A percentile compares a stretch with the other conserved stretches of the same genome.
These are phyloP conservation scores for Cladorrhinum sp. DNA, from an alignment of 2,329 filamentous ascomycete species.

Conservation along the genomic window DNA sequence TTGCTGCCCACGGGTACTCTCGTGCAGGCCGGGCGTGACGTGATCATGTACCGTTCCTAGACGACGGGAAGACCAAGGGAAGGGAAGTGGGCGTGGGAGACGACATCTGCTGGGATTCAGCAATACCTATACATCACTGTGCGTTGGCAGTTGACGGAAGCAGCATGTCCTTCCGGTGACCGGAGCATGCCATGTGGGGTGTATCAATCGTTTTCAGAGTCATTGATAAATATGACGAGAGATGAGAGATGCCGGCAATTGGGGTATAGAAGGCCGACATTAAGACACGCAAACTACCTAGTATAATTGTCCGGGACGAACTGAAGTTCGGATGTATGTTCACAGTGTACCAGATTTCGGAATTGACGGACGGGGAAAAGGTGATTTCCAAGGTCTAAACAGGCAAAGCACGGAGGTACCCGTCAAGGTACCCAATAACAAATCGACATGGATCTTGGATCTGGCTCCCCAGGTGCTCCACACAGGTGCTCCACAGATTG, in stretches of 20 bases:
- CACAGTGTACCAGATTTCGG: conserved; percentile 20
- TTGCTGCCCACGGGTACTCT: conserved; percentile 11
- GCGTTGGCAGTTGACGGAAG: neutral
- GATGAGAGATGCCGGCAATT: conserved; percentile 24
- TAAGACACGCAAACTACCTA: conserved; percentile 17
- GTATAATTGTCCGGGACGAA: conserved; percentile 25
- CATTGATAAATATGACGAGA: neutral
- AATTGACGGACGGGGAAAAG: conserved; percentile 16
- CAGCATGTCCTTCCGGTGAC: neutral
- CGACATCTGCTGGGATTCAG: conserved; percentile 5
- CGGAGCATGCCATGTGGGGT: neutral
- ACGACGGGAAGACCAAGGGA: neutral
- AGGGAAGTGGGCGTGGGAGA: neutral
- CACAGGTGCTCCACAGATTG: neutral
- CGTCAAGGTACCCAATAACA: conserved; percentile 1
- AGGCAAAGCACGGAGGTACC: conserved; percentile 6
- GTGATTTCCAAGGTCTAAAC: conserved; percentile 12
- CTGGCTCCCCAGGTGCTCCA: neutral
- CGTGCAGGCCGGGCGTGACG: conserved; percentile 8
- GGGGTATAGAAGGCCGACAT: conserved; percentile 21
- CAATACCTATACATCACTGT: no score
- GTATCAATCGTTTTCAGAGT: no score
- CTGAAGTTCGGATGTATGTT: conserved; percentile 20
- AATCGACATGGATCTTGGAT: neutral
- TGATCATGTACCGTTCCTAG: neutral